Base-by-base conservation (phyloP, 352 stramenopile genomes). In the Pythium inflatum region DNA sequence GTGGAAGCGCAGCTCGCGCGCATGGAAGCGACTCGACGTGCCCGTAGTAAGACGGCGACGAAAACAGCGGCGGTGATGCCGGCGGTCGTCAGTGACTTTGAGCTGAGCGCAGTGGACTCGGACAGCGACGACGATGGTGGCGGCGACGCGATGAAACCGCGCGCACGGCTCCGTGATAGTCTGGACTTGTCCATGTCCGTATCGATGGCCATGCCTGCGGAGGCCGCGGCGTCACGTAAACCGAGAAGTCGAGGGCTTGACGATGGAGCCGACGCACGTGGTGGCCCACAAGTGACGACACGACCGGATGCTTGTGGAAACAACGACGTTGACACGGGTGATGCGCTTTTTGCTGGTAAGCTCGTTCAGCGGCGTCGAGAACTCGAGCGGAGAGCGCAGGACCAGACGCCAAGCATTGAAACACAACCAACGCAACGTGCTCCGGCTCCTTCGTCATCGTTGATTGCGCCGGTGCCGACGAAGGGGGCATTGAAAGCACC, bases 151-250 rank as follows among this genome's bases (percentile, higher is more conserved):
- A 40, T 24, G 31, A 54, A 62, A 41, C 13, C 20, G 6, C 64
- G 30, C 16, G 16, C 31, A 45, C 28, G 31, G 24, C 66, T 89
- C 3, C 68, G 57, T 57, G 83, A 90, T 53, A 91, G 83, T 40
- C 72, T 91, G 18, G 81, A 91, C 30, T 62, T 91, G 30, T 91
- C 81, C 67, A 87, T 89, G 77, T 87, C 80, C 2, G 74, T 84
- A 67, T 77, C 70, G 24, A 43, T 78, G 18, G 65, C 58, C 1
- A 62, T 74, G 28, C 43, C 45, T 1, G 20, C 31, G 30, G 28
- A 49, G 24, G 31, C 56, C 3, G 24, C n/a, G 24, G 27, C 3
- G 41, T 3, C 30, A 18, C 28, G 30, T 4, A 56, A 36, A 56
- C 27, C 41, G 14, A 50, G 16, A 43, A 16, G 16, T 43, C 36